phyloP scores from a whole-genome alignment of 805 yeast genomes.

The Jamesozyma rosinii region DNA sequence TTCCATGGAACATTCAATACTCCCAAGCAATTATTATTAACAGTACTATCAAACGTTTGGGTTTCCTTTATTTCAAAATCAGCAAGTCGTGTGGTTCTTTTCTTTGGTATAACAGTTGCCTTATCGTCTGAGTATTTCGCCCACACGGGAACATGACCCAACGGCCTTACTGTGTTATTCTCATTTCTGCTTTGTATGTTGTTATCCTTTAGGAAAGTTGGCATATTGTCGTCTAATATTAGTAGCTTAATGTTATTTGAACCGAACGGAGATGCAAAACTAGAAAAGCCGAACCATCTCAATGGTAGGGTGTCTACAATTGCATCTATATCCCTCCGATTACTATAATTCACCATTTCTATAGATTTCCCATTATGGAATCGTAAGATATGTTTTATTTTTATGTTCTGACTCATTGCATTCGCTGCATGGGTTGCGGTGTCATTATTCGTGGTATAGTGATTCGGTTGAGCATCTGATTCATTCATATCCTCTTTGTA shows the following conservation, averaged over 20 bases:
- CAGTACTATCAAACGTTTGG: not conserved
- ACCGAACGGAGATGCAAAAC: constrained; percentile 30
- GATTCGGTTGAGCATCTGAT: not conserved
- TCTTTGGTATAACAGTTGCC: constrained; percentile 21
- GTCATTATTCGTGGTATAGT: not conserved
- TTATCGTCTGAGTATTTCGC: constrained; percentile 24
- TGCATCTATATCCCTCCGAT: constrained; percentile 30
- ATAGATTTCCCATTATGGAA: constrained; percentile 20
- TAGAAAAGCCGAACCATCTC: constrained; percentile 36
- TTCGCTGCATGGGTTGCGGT: constrained; percentile 7
- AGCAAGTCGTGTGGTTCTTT: constrained; percentile 21
- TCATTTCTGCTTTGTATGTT: not conserved
- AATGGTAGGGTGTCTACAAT: constrained; percentile 25
- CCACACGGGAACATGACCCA: constrained; percentile 25
- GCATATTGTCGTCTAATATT: constrained; percentile 29
- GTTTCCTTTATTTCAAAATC: constrained; percentile 20
- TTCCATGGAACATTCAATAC: constrained; percentile 19
- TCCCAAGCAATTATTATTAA: constrained; percentile 6
- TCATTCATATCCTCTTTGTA: constrained; percentile 11
- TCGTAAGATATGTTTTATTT: constrained; percentile 25
- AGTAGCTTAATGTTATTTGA: constrained; percentile 30
- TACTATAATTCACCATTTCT: constrained; percentile 27
- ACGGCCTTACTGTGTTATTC: constrained; percentile 10
- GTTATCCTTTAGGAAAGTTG: constrained; percentile 24
- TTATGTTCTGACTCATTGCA: constrained; percentile 7